These are phyloP conservation scores for Citrullus colocynthis DNA, from an alignment of 306 rosid genomes.

Conservation along the genomic window DNA sequence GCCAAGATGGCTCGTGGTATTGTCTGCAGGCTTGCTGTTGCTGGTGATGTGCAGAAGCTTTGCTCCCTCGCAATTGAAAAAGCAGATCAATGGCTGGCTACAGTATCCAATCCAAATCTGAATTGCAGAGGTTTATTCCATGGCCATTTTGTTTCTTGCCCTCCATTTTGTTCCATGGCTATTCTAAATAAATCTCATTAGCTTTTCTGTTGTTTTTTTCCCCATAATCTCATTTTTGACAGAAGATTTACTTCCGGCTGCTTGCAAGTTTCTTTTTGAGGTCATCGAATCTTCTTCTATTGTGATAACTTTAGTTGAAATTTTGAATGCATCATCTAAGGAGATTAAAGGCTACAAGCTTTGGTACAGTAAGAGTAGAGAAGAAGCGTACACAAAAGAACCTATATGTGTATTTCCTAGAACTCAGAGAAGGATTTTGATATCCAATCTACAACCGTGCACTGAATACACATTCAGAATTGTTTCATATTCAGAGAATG, in stretches of 20 bases:
- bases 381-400: constrained; percentile 50
- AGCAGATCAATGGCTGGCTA: constrained; percentile 75
- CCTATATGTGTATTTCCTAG: constrained; percentile 78
- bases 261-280: constrained; percentile 95
- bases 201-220: constrained; percentile 1
- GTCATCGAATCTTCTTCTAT: constrained; percentile 65
- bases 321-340: constrained; percentile 38
- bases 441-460: constrained; percentile 83
- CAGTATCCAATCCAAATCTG: constrained; percentile 36
- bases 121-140: constrained; percentile 58
- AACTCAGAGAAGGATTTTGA: constrained; percentile 76
- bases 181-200: constrained; percentile 11
- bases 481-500: constrained; percentile 50
- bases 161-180: no score
- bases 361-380: constrained; percentile 81
- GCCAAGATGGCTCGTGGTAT: constrained; percentile 95
- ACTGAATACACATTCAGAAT: constrained; percentile 79
- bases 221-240: constrained; percentile 15
- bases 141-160: constrained; percentile 3
- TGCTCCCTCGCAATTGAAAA: constrained; percentile 84
- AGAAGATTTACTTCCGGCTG: constrained; percentile 98
- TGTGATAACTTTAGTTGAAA: constrained; percentile 65
- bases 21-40: constrained; percentile 86
- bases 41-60: constrained; percentile 79
- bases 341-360: constrained; percentile 85